Conservation (phyloP, 2,329 filamentous ascomycete genomes). For the Colletotrichum sublineola region DNA sequence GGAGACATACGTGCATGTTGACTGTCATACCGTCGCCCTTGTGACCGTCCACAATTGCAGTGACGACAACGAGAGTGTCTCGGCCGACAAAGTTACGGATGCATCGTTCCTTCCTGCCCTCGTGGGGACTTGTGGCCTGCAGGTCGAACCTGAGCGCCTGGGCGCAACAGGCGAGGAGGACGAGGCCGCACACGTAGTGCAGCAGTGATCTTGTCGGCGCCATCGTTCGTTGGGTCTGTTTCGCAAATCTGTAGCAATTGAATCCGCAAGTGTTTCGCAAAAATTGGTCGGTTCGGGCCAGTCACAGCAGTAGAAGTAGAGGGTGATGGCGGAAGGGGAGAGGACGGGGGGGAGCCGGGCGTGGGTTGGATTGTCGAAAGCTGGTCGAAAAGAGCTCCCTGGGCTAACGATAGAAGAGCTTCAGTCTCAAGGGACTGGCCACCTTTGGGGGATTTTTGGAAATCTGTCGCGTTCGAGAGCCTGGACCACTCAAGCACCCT, state of each 20-base stretch:
- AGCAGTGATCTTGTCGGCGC: constrained; percentile 65
- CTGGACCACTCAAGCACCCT: constrained; percentile 30
- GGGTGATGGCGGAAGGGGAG: constrained; percentile 59
- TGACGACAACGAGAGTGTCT: constrained; percentile 96
- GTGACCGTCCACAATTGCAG: constrained; percentile 85
- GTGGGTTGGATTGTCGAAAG: constrained; percentile 24
- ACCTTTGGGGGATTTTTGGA: constrained; percentile 42
- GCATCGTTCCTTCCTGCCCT: constrained; percentile 83
- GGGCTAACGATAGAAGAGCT: constrained; percentile 39
- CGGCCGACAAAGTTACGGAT: constrained; percentile 95
- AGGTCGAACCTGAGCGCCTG: constrained; percentile 95
- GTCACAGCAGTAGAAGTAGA: not conserved
- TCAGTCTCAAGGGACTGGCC: constrained; percentile 21
- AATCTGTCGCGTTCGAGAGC: constrained; percentile 45
- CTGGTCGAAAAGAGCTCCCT: constrained; percentile 37
- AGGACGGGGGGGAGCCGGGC: constrained; percentile 4
- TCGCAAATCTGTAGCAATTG: not conserved
- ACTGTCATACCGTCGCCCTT: constrained; percentile 93
- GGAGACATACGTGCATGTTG: constrained; percentile 85
- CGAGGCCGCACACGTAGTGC: constrained; percentile 70
- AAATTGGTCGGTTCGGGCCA: constrained; percentile 10
- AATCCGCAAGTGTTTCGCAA: not conserved
- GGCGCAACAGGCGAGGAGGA: constrained; percentile 67
- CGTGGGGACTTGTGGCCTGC: constrained; percentile 72
- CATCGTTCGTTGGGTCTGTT: constrained; percentile 54